Evolutionary conservation across 768 basidiomycete species (phyloP), one percentile per base, ranked within the genome.

Genomic region (Lentinula lateritia): DNA sequence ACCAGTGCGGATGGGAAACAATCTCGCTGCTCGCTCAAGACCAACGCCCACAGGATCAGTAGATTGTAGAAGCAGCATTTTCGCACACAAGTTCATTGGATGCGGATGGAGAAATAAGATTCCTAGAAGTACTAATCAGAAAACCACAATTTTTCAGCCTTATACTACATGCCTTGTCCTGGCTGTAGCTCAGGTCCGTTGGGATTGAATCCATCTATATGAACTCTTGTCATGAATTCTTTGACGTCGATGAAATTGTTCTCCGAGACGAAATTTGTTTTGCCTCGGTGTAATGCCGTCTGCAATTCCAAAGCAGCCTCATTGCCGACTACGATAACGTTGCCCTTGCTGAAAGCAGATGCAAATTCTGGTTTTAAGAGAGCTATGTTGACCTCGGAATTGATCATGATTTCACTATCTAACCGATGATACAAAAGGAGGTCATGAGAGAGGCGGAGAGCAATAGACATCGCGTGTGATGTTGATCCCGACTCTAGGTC

Each of bases 1-100:
- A 3, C 92, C 92, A 2, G 93, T 96, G 18, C 94, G 84, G 28
- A 92, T 82, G 4, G 94, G 93, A 68, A 95, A 90, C n/a, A 94
- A 73, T 50, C 89, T 81, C 1, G 80, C 71, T 0, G 81, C 84
- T 58, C 86, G 77, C 71, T 95, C 94, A 4, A 93, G 75, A 2
- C 86, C 87, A 1, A 71, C 3, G 23, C 18, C 65, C 6, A 18
- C 23, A 0, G 66, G 65, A 64, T 87, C 84, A 4, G 82, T 81
- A 15, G 83, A 85, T 13, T 86, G 74, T 28, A 94, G 72, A 65
- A 93, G 85, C 6, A 93, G 71, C 65, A 69, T 76, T 61, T 60
- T 63, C 54, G 39, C 64, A 20, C 72, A 66, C n/a, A 69, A 39
- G 36, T 69, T 63, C 28, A 63, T 60, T 8, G 86, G 84, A 72